Evolutionary conservation across 2,329 filamentous ascomycete species (phyloP), one percentile per base, ranked within the genome.

Genomic region (Monosporascus sp.): DNA sequence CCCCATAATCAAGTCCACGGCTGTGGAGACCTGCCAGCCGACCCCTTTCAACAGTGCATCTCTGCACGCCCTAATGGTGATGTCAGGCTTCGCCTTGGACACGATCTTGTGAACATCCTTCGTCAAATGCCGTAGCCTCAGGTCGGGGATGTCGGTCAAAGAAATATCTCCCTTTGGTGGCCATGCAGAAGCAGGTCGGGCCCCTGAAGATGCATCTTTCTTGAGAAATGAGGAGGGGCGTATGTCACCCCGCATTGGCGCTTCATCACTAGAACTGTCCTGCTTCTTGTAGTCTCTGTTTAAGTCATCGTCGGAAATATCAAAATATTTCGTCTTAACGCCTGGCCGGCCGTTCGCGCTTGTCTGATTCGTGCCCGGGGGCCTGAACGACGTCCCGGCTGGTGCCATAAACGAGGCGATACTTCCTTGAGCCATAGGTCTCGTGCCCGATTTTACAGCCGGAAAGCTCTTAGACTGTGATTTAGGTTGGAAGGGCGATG

Each of bases 371-470:
- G 69, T 65, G 3, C 61, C 60, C 5, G 66, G 78, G 40, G 81
- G 75, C 58, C 82, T 80, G 63, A 88, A 93, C 9, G 78, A 70
- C 0, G 91, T 95, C 7, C 91, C 88, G 46, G 85, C 80, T 27
- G 91, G 89, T 37, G 89, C 88, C 75, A 95, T 87, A 45, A 82
- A 72, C 57, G 77, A 84, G 22, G 79, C 81, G 44, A 87, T 64
- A 35, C 76, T 68, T 45, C 74, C 74, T 16, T 54, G 52, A 11
- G 56, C 54, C 7, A 44, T 49, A 31, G 46, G 44, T 49, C 52
- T 57, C 50, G 53, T 60, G 45, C 55, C 48, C 17, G 24, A 19
- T n/a, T 48, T 35, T 53, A 52, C 27, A 46, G 26, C 48, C 27
- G 45, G 24, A 11, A 60, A 58, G 11, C 49, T 40, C 24, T 54